Conservation (phyloP, 768 basidiomycete genomes). For the Boletellus emodensis region DNA sequence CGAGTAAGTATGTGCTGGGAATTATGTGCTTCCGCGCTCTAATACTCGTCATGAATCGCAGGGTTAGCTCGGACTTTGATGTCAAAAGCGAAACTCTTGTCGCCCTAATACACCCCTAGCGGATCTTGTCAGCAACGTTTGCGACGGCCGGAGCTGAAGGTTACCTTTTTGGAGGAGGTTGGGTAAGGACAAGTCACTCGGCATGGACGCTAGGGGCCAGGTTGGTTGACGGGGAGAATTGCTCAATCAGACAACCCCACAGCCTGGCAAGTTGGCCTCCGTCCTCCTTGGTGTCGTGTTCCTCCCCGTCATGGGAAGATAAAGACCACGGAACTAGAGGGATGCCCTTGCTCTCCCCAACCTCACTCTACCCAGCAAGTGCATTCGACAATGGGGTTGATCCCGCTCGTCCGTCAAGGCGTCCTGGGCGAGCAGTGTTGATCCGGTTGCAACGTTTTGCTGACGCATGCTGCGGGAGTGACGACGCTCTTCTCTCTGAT, state of each 20-base stretch:
- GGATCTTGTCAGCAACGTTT: too few relatives aligned
- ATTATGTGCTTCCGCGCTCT: too few relatives aligned
- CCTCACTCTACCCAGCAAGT: background rate
- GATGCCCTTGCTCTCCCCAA: background rate
- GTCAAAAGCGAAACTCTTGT: too few relatives aligned
- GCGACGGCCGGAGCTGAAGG: too few relatives aligned
- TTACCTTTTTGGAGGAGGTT: too few relatives aligned
- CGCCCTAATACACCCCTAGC: too few relatives aligned
- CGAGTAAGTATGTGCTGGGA: too few relatives aligned
- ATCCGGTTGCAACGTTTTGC: background rate
- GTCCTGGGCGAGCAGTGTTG: slow-evolving; percentile 20
- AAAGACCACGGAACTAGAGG: slow-evolving; percentile 3
- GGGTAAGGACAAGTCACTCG: too few relatives aligned
- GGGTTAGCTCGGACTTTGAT: too few relatives aligned
- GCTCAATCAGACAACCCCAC: background rate
- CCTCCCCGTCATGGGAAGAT: slow-evolving; percentile 5
- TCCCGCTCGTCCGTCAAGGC: slow-evolving; percentile 14
- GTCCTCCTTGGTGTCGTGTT: background rate
- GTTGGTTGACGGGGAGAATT: too few relatives aligned
- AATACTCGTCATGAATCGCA: too few relatives aligned
- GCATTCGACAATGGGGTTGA: slow-evolving; percentile 8
- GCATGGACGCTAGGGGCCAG: too few relatives aligned
- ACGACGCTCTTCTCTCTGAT: slow-evolving; percentile 28
- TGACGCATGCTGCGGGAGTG: slow-evolving; percentile 10
- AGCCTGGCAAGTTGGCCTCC: background rate